A percentile compares a stretch with the other conserved stretches of the same genome.
Evolutionary conservation across 805 yeast species (phyloP).

Genomic region (Hanseniaspora meyeri): DNA sequence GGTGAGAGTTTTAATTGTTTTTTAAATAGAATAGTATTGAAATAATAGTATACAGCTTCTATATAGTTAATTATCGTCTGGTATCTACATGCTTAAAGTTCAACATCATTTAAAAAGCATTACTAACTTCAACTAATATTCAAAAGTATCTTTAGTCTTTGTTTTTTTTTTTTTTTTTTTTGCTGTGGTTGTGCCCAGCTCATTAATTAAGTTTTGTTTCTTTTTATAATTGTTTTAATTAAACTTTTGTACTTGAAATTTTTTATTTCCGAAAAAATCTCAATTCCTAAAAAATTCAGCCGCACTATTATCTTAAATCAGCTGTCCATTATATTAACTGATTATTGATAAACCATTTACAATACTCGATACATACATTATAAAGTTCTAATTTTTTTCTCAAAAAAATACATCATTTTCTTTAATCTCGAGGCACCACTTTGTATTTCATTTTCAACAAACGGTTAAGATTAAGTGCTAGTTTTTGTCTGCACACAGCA

Average conservation of each 20-base stretch:
- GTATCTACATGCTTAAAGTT: not conserved
- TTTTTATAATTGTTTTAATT: not conserved
- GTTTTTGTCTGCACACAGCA: slow-evolving; percentile 33
- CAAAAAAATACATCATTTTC: too few species aligned
- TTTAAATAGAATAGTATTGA: not conserved
- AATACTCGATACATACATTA: too few species aligned
- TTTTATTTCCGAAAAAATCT: not conserved
- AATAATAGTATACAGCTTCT: not conserved
- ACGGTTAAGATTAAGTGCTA: slow-evolving; percentile 25
- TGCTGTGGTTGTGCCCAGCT: too few species aligned
- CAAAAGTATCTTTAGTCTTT: not conserved
- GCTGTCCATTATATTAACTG: too few species aligned
- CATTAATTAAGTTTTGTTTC: not conserved
- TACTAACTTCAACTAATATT: too few species aligned
- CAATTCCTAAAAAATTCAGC: not conserved
- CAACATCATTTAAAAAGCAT: too few species aligned
- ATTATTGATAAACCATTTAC: too few species aligned
- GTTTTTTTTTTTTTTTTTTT: not conserved
- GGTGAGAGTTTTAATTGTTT: not conserved
- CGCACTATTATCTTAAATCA: not conserved
- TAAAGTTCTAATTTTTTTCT: too few species aligned
- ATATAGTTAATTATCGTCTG: not conserved
- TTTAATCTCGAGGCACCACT: not conserved
- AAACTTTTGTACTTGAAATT: not conserved
- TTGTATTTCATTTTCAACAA: slow-evolving; percentile 27